These are phyloP conservation scores for Stemphylium beticola DNA, from an alignment of 2,329 filamentous ascomycete species.

Conservation along the genomic window DNA sequence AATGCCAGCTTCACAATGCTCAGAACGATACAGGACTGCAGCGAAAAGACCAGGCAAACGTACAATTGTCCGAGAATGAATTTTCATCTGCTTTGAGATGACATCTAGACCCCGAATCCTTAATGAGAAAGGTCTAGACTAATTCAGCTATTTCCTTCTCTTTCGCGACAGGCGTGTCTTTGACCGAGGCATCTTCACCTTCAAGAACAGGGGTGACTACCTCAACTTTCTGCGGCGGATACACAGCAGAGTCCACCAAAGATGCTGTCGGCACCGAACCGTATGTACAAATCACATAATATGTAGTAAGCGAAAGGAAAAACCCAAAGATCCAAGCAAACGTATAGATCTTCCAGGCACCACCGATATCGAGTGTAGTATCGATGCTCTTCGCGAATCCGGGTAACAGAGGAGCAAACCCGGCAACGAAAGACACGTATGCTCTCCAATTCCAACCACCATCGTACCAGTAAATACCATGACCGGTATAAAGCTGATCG, in stretches of 20 bases:
- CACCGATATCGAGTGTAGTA: constrained; percentile 45
- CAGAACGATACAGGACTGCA: not conserved
- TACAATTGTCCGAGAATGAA: too few relatives aligned
- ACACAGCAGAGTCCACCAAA: constrained; percentile 47
- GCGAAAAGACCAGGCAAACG: too few relatives aligned
- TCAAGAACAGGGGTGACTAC: constrained; percentile 24
- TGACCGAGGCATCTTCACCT: constrained; percentile 28
- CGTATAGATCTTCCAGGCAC: constrained; percentile 51
- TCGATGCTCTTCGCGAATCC: constrained; percentile 51
- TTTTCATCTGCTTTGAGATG: not conserved
- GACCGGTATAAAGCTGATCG: constrained; percentile 41
- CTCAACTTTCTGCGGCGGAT: constrained; percentile 45
- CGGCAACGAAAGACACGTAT: constrained; percentile 39
- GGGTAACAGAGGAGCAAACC: constrained; percentile 45
- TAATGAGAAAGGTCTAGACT: constrained; percentile 7
- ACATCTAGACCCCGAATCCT: not conserved
- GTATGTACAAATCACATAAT: constrained; percentile 51
- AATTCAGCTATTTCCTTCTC: constrained; percentile 35
- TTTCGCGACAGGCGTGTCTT: constrained; percentile 28
- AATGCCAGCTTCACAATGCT: constrained; percentile 1
- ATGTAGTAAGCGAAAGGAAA: constrained; percentile 41
- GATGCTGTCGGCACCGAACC: constrained; percentile 45
- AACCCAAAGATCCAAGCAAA: constrained; percentile 55
- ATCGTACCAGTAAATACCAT: constrained; percentile 44
- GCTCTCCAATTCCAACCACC: constrained; percentile 46